Evolutionary conservation across 2,329 filamentous ascomycete species (phyloP), one percentile per base, ranked within the genome.

Genomic region (Emmonsia crescens): DNA sequence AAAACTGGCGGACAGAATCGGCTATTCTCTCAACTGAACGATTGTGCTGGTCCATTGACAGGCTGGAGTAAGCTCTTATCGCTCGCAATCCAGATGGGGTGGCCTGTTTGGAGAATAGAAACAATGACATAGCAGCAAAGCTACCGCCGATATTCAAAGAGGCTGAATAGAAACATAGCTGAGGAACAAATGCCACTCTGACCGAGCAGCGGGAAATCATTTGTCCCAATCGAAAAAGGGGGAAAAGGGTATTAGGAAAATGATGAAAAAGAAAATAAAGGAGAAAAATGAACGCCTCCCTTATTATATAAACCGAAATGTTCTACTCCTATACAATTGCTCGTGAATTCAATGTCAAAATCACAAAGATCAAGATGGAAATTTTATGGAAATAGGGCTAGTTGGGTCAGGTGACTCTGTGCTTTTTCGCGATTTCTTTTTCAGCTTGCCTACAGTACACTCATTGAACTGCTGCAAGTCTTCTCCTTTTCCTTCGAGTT

Each of bases 11-110:
- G 42, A 83, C 76, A 60, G 72, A 74, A 4, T 73, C 70, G 6
- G 80, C 76, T 38, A 83, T 78, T 52, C 69, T 66, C 36, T 75
- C 68, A 31, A 83, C 80, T 27, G 75, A 72, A 60, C 72, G 68
- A 60, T 75, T 69, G 66, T 82, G 77, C 27, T 70, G 68, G 24
- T 76, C 72, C 73, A 77, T 74, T 60, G 40, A 24, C 40, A 48
- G 48, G 40, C 54, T 56, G 19, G 54, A 56, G 14, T 56, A 56
- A n/a, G 54, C 33, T 40, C 54, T 36, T 24, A 42, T 40, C 4
- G n/a, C 10, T 16, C n/a, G 21, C n/a, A 14, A 8, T 3, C 33
- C 49, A 31, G 49, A 52, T 31, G 49, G 14, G 12, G 33, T 21
- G 10, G 54, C 21, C n/a, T 21, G 36, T 27, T 56, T 56, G 31